Base-by-base conservation (phyloP, 2,329 filamentous ascomycete species). In the Alternaria sp. region DNA sequence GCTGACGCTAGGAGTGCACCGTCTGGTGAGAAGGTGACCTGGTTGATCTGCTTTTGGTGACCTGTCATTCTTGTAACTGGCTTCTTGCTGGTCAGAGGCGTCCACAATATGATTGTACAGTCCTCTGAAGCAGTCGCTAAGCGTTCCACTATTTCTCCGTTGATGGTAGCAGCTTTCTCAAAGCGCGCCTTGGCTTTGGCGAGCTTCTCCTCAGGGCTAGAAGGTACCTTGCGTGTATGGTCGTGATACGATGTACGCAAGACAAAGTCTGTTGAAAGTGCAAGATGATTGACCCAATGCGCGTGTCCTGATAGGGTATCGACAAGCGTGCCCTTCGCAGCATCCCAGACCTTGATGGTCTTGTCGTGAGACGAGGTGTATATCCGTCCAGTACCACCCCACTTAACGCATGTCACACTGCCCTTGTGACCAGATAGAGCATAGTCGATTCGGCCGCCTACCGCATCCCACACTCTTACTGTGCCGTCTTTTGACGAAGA, bases 21-120 rank as follows among this genome's bases (percentile, higher is more conserved):
- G 74, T 98, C 94, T 0, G 94, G 93, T 1, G 93, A 97, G 80
- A 98, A 98, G 0, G 90, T 91, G 49, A 98, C 94, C 76, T 97
- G 92, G 78, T 98, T 97, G 69, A 98, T 94, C 75, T 94, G 92
- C 81, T 98, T 98, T 78, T 97, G 93, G 74, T 99, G 95, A 2
- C 95, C 95, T n/a, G 93, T 81, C 81, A 98, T 86, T 34, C 93
- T 86, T n/a, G 92, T 91, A 4, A 98, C 83, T 0, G 94, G 94
- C 78, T 98, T 97, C 8, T 85, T 92, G 4, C 90, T 89, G 34
- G 67, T 76, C 10, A 89, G 85, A 0, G 94, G 94, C 62, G 96
- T 92, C 94, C 94, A 99, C 8, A 99, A 85, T 76, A 93, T 97
- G 86, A 99, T 94, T 6, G 94, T 97, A 78, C 94, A 97, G 78